These are phyloP conservation scores for Podila epigama DNA, from an alignment of 192 early-diverging fungal species.

Conservation along the genomic window DNA sequence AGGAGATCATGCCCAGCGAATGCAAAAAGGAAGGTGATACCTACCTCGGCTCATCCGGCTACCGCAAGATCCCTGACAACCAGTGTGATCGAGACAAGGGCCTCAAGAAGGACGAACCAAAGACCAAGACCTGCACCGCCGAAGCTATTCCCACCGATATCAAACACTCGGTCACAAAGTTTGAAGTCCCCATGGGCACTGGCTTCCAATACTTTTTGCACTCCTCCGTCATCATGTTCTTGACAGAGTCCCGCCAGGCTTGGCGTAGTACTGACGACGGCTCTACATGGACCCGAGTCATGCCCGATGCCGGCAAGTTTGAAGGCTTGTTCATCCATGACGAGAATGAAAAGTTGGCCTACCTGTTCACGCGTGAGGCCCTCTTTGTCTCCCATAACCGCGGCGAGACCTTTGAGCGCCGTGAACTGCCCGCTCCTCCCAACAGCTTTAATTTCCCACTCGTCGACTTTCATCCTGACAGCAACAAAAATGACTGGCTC, in stretches of 20 bases:
- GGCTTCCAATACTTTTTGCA: conserved; percentile 70
- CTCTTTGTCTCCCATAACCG: conserved; percentile 66
- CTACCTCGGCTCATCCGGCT: conserved; percentile 81
- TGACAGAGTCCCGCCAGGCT: conserved; percentile 64
- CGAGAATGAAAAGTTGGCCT: conserved; percentile 69
- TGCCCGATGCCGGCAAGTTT: conserved; percentile 58
- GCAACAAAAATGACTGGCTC: conserved; percentile 83
- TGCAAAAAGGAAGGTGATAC: conserved; percentile 68
- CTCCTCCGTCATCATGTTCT: conserved; percentile 66
- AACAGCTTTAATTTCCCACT: conserved; percentile 74
- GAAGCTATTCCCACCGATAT: conserved; percentile 46
- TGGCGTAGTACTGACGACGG: conserved; percentile 81
- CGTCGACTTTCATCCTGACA: conserved; percentile 87
- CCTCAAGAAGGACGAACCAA: conserved; percentile 61
- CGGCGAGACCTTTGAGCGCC: conserved; percentile 58
- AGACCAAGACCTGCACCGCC: conserved; percentile 60
- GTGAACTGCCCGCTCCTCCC: conserved; percentile 63
- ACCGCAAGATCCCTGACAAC: conserved; percentile 86
- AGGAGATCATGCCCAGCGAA: conserved; percentile 62
- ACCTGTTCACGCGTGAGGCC: conserved; percentile 63
- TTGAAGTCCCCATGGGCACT: conserved; percentile 20
- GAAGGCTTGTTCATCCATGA: conserved; percentile 74
- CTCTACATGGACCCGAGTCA: conserved; percentile 67
- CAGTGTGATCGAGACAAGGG: conserved; percentile 65
- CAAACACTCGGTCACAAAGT: conserved; percentile 24